phyloP scores from a whole-genome alignment of 176 grass and related monocot species.

The Sorghum bicolor region Sorghum_bicolor_NCBIv3 NC_012871.2:56140501-56141000 shows the following conservation, averaged over 20 bases:
- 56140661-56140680: slow-evolving; percentile 58
- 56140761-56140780: slow-evolving; percentile 48
- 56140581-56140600: background rate
- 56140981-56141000: slow-evolving; percentile 3
- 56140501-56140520: slow-evolving; percentile 19
- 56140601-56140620: slow-evolving; percentile 7
- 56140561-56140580: background rate
- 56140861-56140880: slow-evolving; percentile 94
- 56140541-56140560: background rate
- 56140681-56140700: slow-evolving; percentile 66
- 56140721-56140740: slow-evolving; percentile 78
- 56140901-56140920: slow-evolving; percentile 80
- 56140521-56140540: background rate
- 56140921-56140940: slow-evolving; percentile 72
- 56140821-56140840: slow-evolving; percentile 3
- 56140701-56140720: slow-evolving; percentile 76
- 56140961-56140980: slow-evolving; percentile 62
- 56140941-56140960: slow-evolving; percentile 59
- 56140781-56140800: slow-evolving; percentile 13
- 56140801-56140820: background rate
- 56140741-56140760: slow-evolving; percentile 79
- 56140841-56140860: slow-evolving; percentile 30
- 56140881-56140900: slow-evolving; percentile 77
- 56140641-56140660: slow-evolving; percentile 69
- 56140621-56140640: slow-evolving; percentile 43